These are phyloP conservation scores for Apophysomyces elegans DNA, from an alignment of 371 early-diverging fungal species.

Conservation along the genomic window DNA sequence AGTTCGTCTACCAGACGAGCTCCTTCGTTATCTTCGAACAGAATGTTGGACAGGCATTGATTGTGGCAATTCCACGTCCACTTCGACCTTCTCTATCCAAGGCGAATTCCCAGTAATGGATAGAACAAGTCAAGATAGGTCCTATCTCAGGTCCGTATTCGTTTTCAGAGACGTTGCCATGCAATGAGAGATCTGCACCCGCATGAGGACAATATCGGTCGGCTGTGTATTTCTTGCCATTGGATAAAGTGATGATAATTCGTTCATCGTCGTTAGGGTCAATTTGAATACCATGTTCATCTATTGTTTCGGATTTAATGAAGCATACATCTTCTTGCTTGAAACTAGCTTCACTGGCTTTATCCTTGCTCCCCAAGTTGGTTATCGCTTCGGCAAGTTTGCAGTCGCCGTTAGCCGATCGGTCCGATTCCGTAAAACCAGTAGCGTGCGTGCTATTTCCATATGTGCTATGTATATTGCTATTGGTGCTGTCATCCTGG, in stretches of 20 bases:
- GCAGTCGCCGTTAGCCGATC: too few species aligned
- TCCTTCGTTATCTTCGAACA: slow-evolving; percentile 15
- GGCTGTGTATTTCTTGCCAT: slow-evolving; percentile 43
- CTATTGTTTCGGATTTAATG: too few species aligned
- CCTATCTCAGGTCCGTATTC: slow-evolving; percentile 56
- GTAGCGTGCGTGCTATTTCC: too few species aligned
- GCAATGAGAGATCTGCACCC: slow-evolving; percentile 48
- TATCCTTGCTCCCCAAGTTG: too few species aligned
- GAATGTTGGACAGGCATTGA: slow-evolving; percentile 45
- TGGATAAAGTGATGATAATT: slow-evolving; percentile 44
- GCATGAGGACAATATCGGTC: slow-evolving; percentile 60
- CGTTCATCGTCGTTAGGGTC: slow-evolving; percentile 47
- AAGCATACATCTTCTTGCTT: too few species aligned
- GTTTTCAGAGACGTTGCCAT: slow-evolving; percentile 42
- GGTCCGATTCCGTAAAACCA: too few species aligned
- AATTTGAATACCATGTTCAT: slow-evolving; percentile 29
- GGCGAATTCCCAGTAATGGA: slow-evolving; percentile 57
- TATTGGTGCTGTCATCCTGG: not conserved
- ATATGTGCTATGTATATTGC: too few species aligned
- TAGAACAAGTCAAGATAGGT: slow-evolving; percentile 43
- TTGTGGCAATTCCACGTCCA: slow-evolving; percentile 34
- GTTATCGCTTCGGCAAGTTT: too few species aligned
- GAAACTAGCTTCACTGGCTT: too few species aligned
- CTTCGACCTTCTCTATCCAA: slow-evolving; percentile 44
- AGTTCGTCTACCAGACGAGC: slow-evolving; percentile 16